Evolutionary conservation across 805 yeast species (phyloP), one percentile per base, ranked within the genome.

Genomic region (Yarrowia alimentaria): DNA sequence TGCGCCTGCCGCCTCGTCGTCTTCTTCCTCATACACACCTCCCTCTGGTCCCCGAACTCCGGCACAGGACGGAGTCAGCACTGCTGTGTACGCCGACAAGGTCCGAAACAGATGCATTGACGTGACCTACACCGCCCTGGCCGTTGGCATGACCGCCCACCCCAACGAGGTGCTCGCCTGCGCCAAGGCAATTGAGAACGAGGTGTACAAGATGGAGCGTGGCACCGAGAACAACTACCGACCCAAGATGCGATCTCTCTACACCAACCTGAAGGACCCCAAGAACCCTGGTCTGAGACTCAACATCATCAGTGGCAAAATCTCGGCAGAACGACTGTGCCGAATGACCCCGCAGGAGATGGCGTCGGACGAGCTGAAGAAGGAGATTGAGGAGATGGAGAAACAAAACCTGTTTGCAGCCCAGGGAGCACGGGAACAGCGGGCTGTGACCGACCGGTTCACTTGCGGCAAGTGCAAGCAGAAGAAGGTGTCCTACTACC

Each of bases 381-480:
- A 83, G 65, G 93, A 90, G 64, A 75, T 90, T 58, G 94, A 88
- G 61, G 81, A 84, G 61, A 76, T 93, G 59, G 88, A 86, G 62
- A 83, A 85, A 64, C 85, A 87, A 67, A 93, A 93, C 67, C 73
- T 93, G 64, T 91, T 85, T 68, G 95, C 91, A 64, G 99, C 99
- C 2, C 97, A 88, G 69, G 96, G 97, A 60, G 98, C 99, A 6
- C 89, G 87, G 6, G 93, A 91, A 61, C 88, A 89, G 72, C 78
- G 97, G 60, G 95, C 98, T 1, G 89, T 88, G 29, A 93, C 99
- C 6, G 98, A 91, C 67, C 76, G 98, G 67, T 93, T 93, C 67
- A 84, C 95, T 1, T 93, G 99, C 70, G 97, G 98, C 45, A 93
- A 91, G 68, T 93, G 99, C 78, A 93, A 91, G 69, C 91, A 89